Percentiles rank a stretch among this genome's conserved stretches.
phyloP scores from a whole-genome alignment of 192 early-diverging fungal genomes.

The Umbelopsis ramanniana region DNA sequence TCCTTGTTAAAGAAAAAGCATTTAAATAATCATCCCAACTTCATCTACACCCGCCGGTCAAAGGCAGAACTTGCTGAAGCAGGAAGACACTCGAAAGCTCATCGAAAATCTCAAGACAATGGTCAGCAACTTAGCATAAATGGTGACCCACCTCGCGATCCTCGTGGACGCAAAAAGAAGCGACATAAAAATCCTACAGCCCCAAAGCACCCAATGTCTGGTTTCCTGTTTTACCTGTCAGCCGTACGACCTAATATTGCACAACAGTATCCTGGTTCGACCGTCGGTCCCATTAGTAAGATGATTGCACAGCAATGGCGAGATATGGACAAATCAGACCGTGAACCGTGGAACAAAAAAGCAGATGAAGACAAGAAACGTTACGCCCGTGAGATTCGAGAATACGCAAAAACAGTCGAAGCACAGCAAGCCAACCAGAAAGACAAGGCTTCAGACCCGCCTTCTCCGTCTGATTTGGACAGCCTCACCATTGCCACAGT shows the following conservation, averaged over 20 bases:
- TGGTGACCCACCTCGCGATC: conserved; percentile 28
- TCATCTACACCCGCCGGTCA: conserved; percentile 61
- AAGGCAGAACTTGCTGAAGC: conserved; percentile 59
- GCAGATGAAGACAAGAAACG: conserved; percentile 66
- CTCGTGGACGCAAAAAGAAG: conserved; percentile 64
- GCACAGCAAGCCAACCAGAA: conserved; percentile 22
- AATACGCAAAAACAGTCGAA: conserved; percentile 40
- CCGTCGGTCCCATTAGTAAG: conserved; percentile 76
- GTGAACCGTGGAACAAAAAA: conserved; percentile 55
- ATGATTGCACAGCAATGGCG: conserved; percentile 74
- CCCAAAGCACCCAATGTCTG: conserved; percentile 88
- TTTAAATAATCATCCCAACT: conserved; percentile 55
- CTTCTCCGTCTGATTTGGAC: conserved; percentile 19
- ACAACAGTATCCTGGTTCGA: conserved; percentile 65
- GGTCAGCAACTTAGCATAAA: not conserved
- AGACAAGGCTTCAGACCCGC: conserved; percentile 1
- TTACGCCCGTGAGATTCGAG: conserved; percentile 71
- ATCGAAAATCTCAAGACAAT: conserved; percentile 16
- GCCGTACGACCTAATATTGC: conserved; percentile 68
- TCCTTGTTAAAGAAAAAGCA: conserved; percentile 52
- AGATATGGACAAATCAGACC: conserved; percentile 55
- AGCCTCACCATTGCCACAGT: conserved; percentile 33
- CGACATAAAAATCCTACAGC: conserved; percentile 71
- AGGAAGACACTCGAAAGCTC: conserved; percentile 38
- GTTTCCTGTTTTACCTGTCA: conserved; percentile 78